Evolutionary conservation across 139 green algal species (phyloP).

Genomic region (Coelastrella sp.): DNA sequence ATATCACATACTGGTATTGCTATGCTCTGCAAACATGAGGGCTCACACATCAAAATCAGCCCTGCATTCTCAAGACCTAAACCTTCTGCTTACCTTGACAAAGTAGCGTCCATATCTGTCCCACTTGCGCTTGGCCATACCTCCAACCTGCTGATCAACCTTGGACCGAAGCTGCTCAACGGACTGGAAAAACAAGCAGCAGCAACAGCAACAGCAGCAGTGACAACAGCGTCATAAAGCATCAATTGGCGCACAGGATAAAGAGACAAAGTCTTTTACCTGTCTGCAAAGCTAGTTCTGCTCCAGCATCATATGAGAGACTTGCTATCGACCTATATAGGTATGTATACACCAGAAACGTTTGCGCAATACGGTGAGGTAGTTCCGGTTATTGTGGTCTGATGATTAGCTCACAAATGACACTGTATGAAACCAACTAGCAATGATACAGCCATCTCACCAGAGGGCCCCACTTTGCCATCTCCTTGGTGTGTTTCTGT

Average conservation of each 20-base stretch:
- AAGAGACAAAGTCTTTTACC: too few species aligned
- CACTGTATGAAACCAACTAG: background rate
- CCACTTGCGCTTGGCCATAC: conserved; percentile 29
- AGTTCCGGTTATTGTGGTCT: background rate
- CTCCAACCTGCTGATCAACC: background rate
- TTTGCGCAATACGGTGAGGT: background rate
- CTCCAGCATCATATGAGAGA: background rate
- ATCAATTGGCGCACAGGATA: background rate
- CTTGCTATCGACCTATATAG: too few species aligned
- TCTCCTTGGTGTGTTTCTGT: background rate
- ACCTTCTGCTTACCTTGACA: conserved; percentile 1
- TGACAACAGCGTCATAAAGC: background rate
- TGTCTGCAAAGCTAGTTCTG: background rate
- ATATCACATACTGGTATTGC: too few species aligned
- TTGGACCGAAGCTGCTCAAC: background rate
- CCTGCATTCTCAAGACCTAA: background rate
- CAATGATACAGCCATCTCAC: background rate
- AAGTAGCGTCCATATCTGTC: conserved; percentile 27
- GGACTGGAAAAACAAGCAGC: background rate
- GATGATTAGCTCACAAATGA: too few species aligned
- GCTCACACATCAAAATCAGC: background rate
- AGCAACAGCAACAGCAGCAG: background rate
- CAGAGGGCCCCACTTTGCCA: conserved; percentile 10
- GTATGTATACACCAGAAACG: background rate
- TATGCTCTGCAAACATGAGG: too few species aligned